Evolutionary conservation across 2,329 filamentous ascomycete genomes (phyloP).

Genomic region (Colletotrichum phormii): DNA sequence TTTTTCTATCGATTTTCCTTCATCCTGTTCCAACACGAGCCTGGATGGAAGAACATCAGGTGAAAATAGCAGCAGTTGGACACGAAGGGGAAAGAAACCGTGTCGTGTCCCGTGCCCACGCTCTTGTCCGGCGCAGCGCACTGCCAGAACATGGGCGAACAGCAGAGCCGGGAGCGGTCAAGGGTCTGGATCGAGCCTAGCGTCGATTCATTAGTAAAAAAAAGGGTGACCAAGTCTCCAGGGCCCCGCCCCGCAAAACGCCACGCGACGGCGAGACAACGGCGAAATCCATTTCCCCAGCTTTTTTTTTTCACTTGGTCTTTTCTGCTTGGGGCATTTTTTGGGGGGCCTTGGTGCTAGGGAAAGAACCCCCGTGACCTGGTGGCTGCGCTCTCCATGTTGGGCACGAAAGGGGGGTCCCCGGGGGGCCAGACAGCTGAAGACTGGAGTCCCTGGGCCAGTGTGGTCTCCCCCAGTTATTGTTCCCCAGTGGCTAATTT

Average conservation of each 20-base stretch:
- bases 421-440: slow-evolving; percentile 15
- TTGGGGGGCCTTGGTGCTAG: neutral
- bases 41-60: neutral
- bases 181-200: slow-evolving; percentile 33
- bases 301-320: slow-evolving; percentile 2
- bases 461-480: neutral
- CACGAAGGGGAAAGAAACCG: neutral
- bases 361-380: slow-evolving; percentile 2
- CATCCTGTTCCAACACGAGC: neutral
- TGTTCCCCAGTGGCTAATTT: slow-evolving; percentile 8
- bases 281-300: slow-evolving; percentile 33
- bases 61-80: neutral
- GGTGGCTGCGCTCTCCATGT: neutral
- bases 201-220: slow-evolving; percentile 28
- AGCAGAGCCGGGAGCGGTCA: slow-evolving; percentile 24
- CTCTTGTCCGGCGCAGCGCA: neutral
- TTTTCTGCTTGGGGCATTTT: neutral
- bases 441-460: slow-evolving; percentile 13
- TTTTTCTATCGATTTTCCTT: neutral
- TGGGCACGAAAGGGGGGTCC: slow-evolving; percentile 13
- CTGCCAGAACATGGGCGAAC: neutral
- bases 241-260: slow-evolving; percentile 36
- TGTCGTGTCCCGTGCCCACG: neutral
- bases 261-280: slow-evolving; percentile 40
- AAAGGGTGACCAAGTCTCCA: neutral